Conservation (phyloP, 768 basidiomycete genomes). For the Basidioascus undulatus region DNA sequence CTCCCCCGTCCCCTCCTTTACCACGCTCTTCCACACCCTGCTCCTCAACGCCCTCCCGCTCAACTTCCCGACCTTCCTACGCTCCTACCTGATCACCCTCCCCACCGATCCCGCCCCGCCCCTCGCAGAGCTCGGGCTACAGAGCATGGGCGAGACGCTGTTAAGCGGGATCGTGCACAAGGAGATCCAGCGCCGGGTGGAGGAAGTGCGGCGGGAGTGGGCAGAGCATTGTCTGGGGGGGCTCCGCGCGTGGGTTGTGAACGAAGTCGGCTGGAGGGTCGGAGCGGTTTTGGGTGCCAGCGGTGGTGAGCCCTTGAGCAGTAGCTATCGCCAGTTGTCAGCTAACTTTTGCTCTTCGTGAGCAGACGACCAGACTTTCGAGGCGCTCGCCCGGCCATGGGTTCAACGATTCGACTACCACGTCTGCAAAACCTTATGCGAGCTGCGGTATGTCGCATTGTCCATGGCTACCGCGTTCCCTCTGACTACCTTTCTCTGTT, state of each 20-base stretch:
- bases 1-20: background rate
- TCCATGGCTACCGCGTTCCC: background rate
- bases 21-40: background rate
- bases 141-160: conserved; percentile 57
- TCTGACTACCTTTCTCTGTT: conserved; percentile 20
- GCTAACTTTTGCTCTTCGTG: conserved; percentile 5
- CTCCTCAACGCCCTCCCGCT: background rate
- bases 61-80: background rate
- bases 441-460: conserved; percentile 3
- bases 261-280: conserved; percentile 68
- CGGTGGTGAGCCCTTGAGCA: conserved; percentile 14
- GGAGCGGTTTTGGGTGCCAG: conserved; percentile 45
- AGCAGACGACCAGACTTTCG: conserved; percentile 9
- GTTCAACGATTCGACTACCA: conserved; percentile 71
- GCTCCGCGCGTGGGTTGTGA: conserved; percentile 51
- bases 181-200: conserved; percentile 51
- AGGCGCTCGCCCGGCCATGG: conserved; percentile 36
- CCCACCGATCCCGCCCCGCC: conserved; percentile 28
- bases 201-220: conserved; percentile 46
- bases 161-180: conserved; percentile 67
- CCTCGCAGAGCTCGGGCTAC: conserved; percentile 43
- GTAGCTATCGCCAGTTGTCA: background rate
- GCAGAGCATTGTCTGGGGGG: conserved; percentile 33
- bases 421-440: conserved; percentile 71
- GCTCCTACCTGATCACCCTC: conserved; percentile 11